These are phyloP conservation scores for Aspergillus fructus DNA, from an alignment of 2,329 filamentous ascomycete genomes.

Conservation along the genomic window DNA sequence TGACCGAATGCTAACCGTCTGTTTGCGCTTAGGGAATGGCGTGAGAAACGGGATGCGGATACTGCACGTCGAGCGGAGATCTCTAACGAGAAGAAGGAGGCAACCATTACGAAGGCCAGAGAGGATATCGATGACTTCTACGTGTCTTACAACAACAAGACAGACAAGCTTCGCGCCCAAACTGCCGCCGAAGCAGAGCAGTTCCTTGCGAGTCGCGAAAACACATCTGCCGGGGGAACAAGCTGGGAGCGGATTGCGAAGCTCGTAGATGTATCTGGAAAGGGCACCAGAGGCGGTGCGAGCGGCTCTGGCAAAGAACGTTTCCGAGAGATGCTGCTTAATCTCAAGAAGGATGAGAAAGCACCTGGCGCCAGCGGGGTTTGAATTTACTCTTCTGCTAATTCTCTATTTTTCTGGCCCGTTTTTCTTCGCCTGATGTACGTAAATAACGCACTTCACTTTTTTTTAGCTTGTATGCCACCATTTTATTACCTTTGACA, in stretches of 20 bases:
- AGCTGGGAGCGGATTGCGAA: conserved; percentile 99
- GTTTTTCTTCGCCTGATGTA: conserved; percentile 19
- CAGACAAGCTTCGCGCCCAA: conserved; percentile 87
- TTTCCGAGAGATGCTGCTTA: conserved; percentile 86
- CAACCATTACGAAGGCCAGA: conserved; percentile 85
- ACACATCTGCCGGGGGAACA: conserved; percentile 90
- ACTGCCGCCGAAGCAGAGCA: conserved; percentile 90
- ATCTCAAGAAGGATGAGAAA: conserved; percentile 90
- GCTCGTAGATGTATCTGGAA: conserved; percentile 94
- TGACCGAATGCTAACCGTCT: background rate
- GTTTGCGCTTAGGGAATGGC: conserved; percentile 67
- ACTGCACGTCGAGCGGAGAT: conserved; percentile 82
- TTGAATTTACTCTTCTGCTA: conserved; percentile 25
- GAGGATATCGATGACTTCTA: conserved; percentile 98
- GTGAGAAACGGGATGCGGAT: conserved; percentile 79
- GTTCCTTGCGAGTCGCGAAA: conserved; percentile 83
- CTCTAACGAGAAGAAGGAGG: conserved; percentile 75
- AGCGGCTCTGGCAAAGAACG: conserved; percentile 91
- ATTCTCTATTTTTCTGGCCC: conserved; percentile 8
- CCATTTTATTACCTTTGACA: background rate
- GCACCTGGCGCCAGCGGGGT: conserved; percentile 60
- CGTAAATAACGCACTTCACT: conserved; percentile 19
- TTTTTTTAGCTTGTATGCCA: conserved; percentile 6
- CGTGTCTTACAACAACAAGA: conserved; percentile 98
- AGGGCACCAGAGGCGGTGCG: conserved; percentile 81